Evolutionary conservation across 2,329 filamentous ascomycete species (phyloP).

Genomic region (Mycosphaerelloides madeirae): DNA sequence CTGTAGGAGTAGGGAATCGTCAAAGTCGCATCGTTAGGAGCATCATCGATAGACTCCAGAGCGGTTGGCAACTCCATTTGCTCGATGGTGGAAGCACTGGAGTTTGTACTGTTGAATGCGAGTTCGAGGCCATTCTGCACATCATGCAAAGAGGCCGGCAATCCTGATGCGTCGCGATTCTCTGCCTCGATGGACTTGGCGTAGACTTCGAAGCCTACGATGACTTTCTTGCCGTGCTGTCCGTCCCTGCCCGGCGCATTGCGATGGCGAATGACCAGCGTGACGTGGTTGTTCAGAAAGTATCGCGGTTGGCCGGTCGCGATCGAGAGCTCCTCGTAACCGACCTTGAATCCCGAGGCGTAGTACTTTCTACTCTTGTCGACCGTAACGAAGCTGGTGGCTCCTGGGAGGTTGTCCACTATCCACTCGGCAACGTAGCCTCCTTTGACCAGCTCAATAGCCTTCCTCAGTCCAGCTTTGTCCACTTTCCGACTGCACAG

Average conservation of each 20-base stretch:
- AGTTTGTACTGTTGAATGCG: conserved; percentile 60
- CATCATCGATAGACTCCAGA: conserved; percentile 48
- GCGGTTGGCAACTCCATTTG: conserved; percentile 52
- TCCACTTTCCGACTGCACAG: conserved; percentile 67
- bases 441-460: conserved; percentile 66
- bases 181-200: conserved; percentile 70
- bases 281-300: conserved; percentile 84
- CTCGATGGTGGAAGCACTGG: conserved; percentile 44
- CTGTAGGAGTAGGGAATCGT: conserved; percentile 83
- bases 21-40: conserved; percentile 61
- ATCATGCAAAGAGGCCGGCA: conserved; percentile 62
- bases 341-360: conserved; percentile 82
- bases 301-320: conserved; percentile 58
- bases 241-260: conserved; percentile 65
- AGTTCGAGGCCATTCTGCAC: conserved; percentile 64
- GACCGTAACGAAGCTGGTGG: conserved; percentile 80
- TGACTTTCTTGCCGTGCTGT: conserved; percentile 66
- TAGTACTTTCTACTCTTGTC: conserved; percentile 85
- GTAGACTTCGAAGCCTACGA: conserved; percentile 87
- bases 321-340: conserved; percentile 64
- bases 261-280: conserved; percentile 74
- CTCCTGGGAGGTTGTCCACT: conserved; percentile 83
- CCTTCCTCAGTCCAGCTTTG: conserved; percentile 60
- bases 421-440: conserved; percentile 92
- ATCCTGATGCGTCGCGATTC: conserved; percentile 59